phyloP scores from a whole-genome alignment of 495 filamentous ascomycete genomes.

The Hypoxylon fragiforme region DNA sequence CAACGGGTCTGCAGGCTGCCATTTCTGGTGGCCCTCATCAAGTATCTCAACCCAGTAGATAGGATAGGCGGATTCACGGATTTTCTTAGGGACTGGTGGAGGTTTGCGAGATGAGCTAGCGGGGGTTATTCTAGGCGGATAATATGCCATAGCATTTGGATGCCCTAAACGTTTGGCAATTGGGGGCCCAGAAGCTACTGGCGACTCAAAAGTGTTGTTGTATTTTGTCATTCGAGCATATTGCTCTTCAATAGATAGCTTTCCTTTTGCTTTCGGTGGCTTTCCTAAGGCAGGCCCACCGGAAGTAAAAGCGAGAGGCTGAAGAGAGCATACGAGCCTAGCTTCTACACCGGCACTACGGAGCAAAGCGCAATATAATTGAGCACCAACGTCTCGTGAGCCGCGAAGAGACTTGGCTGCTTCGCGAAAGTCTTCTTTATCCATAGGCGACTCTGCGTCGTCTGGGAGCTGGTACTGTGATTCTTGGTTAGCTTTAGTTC shows the following conservation, averaged over 20 bases:
- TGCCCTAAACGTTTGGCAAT: constrained; percentile 47
- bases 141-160: constrained; percentile 45
- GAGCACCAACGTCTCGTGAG: constrained; percentile 86
- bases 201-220: constrained; percentile 26
- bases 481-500: constrained; percentile 28
- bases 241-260: constrained; percentile 34
- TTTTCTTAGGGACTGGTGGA: constrained; percentile 41
- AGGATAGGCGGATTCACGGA: constrained; percentile 70
- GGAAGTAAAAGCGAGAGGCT: constrained; percentile 73
- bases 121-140: constrained; percentile 33
- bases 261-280: constrained; percentile 39
- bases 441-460: constrained; percentile 56
- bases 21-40: constrained; percentile 81
- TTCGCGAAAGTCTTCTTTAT: constrained; percentile 68
- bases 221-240: constrained; percentile 40
- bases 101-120: constrained; percentile 30
- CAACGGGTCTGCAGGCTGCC: constrained; percentile 84
- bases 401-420: constrained; percentile 69
- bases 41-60: constrained; percentile 95
- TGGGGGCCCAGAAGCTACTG: constrained; percentile 20
- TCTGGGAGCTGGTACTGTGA: constrained; percentile 55
- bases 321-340: constrained; percentile 91
- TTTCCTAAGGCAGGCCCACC: constrained; percentile 54
- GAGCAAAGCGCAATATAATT: constrained; percentile 86
- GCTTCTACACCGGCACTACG: constrained; percentile 76